A percentile compares a stretch with the other conserved stretches of the same genome.
Conservation (phyloP, 257 asterid species). For the Lycium ferocissimum region DNA sequence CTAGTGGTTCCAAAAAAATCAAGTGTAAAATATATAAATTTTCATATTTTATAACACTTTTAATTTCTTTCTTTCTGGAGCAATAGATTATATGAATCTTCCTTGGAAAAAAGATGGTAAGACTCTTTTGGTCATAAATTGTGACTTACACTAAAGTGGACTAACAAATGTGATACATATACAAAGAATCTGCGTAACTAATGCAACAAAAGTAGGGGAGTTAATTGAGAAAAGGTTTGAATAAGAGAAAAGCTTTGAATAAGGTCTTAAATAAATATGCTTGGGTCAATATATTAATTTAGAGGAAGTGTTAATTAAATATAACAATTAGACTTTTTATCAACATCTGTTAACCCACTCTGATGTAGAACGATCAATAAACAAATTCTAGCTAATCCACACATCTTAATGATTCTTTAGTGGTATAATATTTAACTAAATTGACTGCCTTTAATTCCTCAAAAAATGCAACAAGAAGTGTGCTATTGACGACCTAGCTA, state of each 20-base stretch:
- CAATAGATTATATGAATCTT: neutral
- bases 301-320: neutral
- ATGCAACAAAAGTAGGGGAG: neutral
- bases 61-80: neutral
- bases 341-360: constrained; percentile 29
- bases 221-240: neutral
- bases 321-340: neutral
- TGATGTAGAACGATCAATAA: neutral
- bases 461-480: neutral
- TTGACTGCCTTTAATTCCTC: neutral
- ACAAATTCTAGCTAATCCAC: neutral
- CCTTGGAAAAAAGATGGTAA: neutral
- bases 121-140: neutral
- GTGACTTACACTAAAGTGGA: neutral
- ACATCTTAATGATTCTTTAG: neutral
- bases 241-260: neutral
- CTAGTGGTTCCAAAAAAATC: neutral
- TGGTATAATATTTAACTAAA: neutral
- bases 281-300: constrained; percentile 1
- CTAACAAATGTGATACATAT: neutral
- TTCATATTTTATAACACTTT: no score
- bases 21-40: no score
- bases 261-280: neutral
- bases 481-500: neutral
- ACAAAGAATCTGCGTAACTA: neutral